phyloP scores from a whole-genome alignment of 2,329 filamentous ascomycete species.

The Samsoniella hepiali region DNA sequence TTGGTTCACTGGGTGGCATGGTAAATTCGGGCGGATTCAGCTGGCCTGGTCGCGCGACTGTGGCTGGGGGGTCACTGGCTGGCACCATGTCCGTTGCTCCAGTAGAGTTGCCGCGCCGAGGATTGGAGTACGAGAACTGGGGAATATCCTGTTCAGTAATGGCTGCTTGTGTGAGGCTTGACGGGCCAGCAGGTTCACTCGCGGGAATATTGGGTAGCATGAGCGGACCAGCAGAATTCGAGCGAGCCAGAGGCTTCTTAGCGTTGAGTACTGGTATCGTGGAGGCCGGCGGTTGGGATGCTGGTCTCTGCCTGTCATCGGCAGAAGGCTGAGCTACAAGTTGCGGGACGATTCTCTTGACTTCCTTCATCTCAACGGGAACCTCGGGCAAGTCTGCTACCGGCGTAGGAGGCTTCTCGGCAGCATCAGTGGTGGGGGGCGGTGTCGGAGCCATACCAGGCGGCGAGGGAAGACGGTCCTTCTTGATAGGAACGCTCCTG shows the following conservation, averaged over 20 bases:
- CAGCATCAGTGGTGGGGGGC: constrained; percentile 38
- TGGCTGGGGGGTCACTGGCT: constrained; percentile 45
- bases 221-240: constrained; percentile 38
- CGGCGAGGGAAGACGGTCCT: constrained; percentile 23
- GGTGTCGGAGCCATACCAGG: constrained; percentile 34
- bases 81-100: constrained; percentile 37
- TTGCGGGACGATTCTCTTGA: constrained; percentile 1
- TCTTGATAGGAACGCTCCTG: constrained; percentile 24
- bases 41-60: constrained; percentile 25
- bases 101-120: constrained; percentile 37
- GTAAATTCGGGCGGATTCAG: constrained; percentile 35
- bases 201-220: constrained; percentile 38
- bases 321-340: not conserved
- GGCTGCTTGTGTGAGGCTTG: constrained; percentile 34
- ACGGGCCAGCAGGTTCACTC: constrained; percentile 50
- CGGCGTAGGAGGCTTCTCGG: constrained; percentile 33
- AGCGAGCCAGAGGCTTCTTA: constrained; percentile 28
- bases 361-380: not conserved
- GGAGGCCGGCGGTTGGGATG: constrained; percentile 12
- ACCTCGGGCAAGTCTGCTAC: not conserved
- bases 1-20: constrained; percentile 43
- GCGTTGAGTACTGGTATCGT: constrained; percentile 21
- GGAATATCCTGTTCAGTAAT: constrained; percentile 22
- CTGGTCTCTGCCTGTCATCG: constrained; percentile 5
- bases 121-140: constrained; percentile 34